Evolutionary conservation across 2,329 filamentous ascomycete species (phyloP).

Genomic region (Ambrosiella beaveri): DNA sequence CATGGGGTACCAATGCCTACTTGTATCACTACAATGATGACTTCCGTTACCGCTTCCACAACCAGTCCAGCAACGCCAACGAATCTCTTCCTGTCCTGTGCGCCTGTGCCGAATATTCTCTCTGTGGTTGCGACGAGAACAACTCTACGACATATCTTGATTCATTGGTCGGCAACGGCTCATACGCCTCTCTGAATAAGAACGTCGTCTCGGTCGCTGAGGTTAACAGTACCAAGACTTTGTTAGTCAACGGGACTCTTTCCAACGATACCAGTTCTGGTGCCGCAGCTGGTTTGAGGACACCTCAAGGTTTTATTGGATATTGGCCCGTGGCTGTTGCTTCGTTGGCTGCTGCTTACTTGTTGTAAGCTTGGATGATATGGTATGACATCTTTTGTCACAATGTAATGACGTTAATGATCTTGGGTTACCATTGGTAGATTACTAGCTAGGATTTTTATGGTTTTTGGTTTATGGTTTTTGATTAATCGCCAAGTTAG

Average conservation of each 20-base stretch:
- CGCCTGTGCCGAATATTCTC: constrained; percentile 32
- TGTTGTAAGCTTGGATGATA: constrained; percentile 1
- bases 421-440: background rate
- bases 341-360: constrained; percentile 27
- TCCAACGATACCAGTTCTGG: constrained; percentile 38
- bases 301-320: constrained; percentile 20
- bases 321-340: constrained; percentile 33
- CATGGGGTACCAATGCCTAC: constrained; percentile 48
- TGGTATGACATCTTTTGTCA: background rate
- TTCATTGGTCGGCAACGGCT: constrained; percentile 48
- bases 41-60: constrained; percentile 30
- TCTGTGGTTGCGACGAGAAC: constrained; percentile 55
- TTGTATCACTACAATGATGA: constrained; percentile 37
- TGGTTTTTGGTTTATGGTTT: background rate
- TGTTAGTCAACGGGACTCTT: constrained; percentile 62
- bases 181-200: constrained; percentile 40
- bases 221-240: constrained; percentile 40
- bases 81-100: constrained; percentile 23
- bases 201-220: constrained; percentile 41
- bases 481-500: too few relatives aligned
- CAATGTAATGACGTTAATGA: background rate
- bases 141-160: constrained; percentile 43
- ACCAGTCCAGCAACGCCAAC: constrained; percentile 27
- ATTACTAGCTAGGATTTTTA: background rate
- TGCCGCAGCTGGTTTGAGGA: background rate